These are phyloP conservation scores for Fusarium sp. DNA, from an alignment of 2,329 filamentous ascomycete genomes.

Conservation along the genomic window DNA sequence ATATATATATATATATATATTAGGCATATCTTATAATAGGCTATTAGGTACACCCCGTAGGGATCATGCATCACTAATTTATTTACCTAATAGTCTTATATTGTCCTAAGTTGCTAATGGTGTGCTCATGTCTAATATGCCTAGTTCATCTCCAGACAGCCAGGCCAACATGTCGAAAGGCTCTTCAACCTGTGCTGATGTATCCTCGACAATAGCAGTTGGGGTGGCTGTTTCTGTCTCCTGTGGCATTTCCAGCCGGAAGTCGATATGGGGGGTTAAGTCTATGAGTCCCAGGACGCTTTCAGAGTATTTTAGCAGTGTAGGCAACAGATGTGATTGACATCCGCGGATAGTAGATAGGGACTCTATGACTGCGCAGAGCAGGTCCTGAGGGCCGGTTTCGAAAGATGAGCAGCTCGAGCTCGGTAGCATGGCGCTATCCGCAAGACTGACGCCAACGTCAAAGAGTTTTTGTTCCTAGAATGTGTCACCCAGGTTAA, in stretches of 20 bases:
- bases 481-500: not conserved
- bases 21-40: no score
- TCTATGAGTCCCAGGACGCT: not conserved
- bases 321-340: slow-evolving; percentile 5
- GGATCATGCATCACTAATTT: no score
- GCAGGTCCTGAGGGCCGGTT: slow-evolving; percentile 37
- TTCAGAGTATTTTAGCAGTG: slow-evolving; percentile 30
- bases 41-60: no score
- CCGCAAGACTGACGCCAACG: not conserved
- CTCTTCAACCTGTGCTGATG: not conserved
- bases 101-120: not conserved
- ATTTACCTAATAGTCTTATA: not conserved
- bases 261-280: not conserved
- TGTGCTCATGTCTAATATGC: not conserved
- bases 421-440: slow-evolving; percentile 8
- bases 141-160: not conserved
- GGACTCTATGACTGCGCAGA: slow-evolving; percentile 34
- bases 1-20: no score
- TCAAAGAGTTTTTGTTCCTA: not conserved
- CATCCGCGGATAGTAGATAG: slow-evolving; percentile 30
- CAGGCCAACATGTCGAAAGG: not conserved
- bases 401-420: slow-evolving; percentile 27
- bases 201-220: not conserved
- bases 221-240: not conserved
- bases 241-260: not conserved